phyloP scores from a whole-genome alignment of 768 basidiomycete genomes.

The Lyophyllum semitale region DNA sequence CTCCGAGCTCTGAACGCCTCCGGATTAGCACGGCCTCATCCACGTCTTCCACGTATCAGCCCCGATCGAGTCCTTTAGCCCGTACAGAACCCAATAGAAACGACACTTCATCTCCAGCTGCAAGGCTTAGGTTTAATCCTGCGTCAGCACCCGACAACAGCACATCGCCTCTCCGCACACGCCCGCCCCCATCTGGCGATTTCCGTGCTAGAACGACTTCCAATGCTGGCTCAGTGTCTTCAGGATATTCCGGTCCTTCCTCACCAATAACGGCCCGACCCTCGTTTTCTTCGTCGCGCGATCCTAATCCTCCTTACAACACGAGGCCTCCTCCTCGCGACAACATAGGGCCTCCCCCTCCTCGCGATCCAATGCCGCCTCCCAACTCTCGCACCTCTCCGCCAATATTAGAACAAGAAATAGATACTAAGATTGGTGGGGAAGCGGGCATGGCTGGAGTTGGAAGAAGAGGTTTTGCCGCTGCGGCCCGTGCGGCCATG shows the following conservation, averaged over 20 bases:
- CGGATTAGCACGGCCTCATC: slow-evolving; percentile 31
- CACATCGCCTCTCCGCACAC: slow-evolving; percentile 24
- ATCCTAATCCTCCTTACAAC: slow-evolving; percentile 6
- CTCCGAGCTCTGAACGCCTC: slow-evolving; percentile 29
- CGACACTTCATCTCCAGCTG: slow-evolving; percentile 16
- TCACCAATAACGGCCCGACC: slow-evolving; percentile 17
- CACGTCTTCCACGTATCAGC: slow-evolving; percentile 26
- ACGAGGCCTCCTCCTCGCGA: background rate
- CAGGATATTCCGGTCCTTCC: background rate
- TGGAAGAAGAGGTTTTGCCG: slow-evolving; percentile 81
- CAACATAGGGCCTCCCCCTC: background rate
- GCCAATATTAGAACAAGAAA: slow-evolving; percentile 33
- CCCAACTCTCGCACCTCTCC: background rate
- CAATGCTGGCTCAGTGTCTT: slow-evolving; percentile 14
- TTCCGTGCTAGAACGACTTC: slow-evolving; percentile 22
- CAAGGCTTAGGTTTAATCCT: slow-evolving; percentile 17
- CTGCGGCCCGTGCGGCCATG: slow-evolving; percentile 61
- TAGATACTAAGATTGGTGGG: slow-evolving; percentile 75
- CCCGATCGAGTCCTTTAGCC: slow-evolving; percentile 39
- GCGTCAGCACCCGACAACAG: slow-evolving; percentile 10
- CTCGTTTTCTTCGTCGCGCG: slow-evolving; percentile 4
- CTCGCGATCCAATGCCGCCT: background rate
- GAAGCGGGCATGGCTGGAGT: slow-evolving; percentile 91
- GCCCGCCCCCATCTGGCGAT: slow-evolving; percentile 21
- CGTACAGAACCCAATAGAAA: slow-evolving; percentile 19